A percentile compares a stretch with the other conserved stretches of the same genome.
Evolutionary conservation across 805 yeast genomes (phyloP).

Genomic region (Saccharomycopsis guyanensis): DNA sequence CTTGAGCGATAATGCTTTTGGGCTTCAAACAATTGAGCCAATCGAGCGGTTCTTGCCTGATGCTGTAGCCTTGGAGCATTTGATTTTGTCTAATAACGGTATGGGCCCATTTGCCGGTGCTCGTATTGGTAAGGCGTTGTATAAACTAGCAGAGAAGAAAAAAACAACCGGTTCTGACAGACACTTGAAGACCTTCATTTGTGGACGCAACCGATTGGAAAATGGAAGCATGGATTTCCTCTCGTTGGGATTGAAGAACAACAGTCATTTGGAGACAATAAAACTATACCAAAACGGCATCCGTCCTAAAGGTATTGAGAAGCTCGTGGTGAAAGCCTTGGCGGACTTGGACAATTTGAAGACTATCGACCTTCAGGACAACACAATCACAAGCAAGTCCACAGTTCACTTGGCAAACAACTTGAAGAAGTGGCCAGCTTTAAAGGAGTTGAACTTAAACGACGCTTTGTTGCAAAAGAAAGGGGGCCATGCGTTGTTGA

Average conservation of each 20-base stretch:
- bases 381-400: constrained; percentile 72
- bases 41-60: constrained; percentile 69
- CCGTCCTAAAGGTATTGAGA: constrained; percentile 84
- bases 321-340: constrained; percentile 67
- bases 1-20: constrained; percentile 93
- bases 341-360: constrained; percentile 50
- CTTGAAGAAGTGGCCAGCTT: constrained; percentile 53
- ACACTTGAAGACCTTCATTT: constrained; percentile 74
- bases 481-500: constrained; percentile 57
- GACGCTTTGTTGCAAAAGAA: constrained; percentile 79
- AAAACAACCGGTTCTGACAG: constrained; percentile 25
- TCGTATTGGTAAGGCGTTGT: constrained; percentile 82
- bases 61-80: constrained; percentile 75
- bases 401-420: constrained; percentile 48
- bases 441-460: constrained; percentile 75
- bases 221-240: constrained; percentile 86
- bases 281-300: constrained; percentile 94
- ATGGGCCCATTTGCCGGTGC: constrained; percentile 98
- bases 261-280: constrained; percentile 61
- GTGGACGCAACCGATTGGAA: constrained; percentile 96
- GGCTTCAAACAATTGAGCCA: constrained; percentile 89
- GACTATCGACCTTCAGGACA: constrained; percentile 85
- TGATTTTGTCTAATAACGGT: constrained; percentile 89
- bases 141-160: constrained; percentile 61
- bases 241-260: constrained; percentile 78